These are phyloP conservation scores for Grosmannia clavigera DNA, from an alignment of 2,329 filamentous ascomycete genomes.

Conservation along the genomic window DNA sequence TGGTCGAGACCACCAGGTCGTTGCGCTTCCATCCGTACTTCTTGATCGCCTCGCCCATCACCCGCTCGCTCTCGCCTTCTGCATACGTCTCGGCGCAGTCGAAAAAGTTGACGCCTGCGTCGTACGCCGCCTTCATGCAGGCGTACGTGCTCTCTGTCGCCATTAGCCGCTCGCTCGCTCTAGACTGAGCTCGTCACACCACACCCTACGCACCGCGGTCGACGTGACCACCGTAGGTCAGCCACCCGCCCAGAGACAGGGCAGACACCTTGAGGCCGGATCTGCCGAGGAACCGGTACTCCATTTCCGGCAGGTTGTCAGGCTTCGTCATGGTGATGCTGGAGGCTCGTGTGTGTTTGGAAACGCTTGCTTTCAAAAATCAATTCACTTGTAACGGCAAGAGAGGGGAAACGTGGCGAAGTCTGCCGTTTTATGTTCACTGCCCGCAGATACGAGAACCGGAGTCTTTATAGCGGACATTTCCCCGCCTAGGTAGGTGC, in stretches of 20 bases:
- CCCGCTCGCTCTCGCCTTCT: slow-evolving; percentile 34
- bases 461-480: background rate
- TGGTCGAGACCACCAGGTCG: slow-evolving; percentile 42
- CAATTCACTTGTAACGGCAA: too few species aligned
- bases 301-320: slow-evolving; percentile 7
- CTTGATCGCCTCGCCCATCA: slow-evolving; percentile 40
- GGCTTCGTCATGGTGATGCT: background rate
- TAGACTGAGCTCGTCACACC: too few species aligned
- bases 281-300: slow-evolving; percentile 2
- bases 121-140: slow-evolving; percentile 51
- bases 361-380: too few species aligned
- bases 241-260: slow-evolving; percentile 38
- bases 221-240: slow-evolving; percentile 28
- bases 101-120: slow-evolving; percentile 51
- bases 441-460: background rate
- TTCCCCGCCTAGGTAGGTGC: background rate
- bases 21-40: slow-evolving; percentile 40
- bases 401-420: background rate
- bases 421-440: background rate
- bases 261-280: slow-evolving; percentile 12
- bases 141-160: slow-evolving; percentile 41
- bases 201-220: slow-evolving; percentile 15
- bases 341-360: background rate
- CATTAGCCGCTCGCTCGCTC: too few species aligned
- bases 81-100: slow-evolving; percentile 48